A percentile compares a stretch with the other conserved stretches of the same genome.
These are phyloP conservation scores for Nakaseomyces delphensis DNA, from an alignment of 1,139 yeast species.

Conservation along the genomic window DNA sequence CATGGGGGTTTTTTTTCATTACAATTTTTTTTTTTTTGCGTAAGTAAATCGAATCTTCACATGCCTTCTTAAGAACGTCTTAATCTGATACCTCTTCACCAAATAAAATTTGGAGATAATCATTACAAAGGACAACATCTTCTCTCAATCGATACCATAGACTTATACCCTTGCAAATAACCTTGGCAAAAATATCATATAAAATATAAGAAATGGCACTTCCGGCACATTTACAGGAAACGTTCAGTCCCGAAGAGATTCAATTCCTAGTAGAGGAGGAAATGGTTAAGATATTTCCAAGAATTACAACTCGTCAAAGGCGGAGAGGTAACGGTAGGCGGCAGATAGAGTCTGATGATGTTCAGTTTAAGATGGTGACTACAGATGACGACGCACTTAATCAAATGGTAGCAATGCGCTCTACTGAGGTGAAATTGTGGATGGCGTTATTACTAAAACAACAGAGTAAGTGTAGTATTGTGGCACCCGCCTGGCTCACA, in stretches of 20 bases:
- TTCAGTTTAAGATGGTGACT: constrained; percentile 23
- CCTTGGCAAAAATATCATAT: not conserved
- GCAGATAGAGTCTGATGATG: not conserved
- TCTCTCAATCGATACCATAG: too few species aligned
- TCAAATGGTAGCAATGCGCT: constrained; percentile 51
- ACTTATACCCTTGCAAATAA: not conserved
- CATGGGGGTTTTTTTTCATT: too few species aligned
- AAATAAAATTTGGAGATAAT: too few species aligned
- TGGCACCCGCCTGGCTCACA: constrained; percentile 84
- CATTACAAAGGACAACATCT: too few species aligned
- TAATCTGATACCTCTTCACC: too few species aligned
- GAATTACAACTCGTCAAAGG: constrained; percentile 27
- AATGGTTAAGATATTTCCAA: constrained; percentile 59
- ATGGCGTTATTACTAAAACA: constrained; percentile 72
- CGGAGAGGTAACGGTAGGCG: constrained; percentile 11
- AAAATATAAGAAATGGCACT: constrained; percentile 44
- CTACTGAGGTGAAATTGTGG: constrained; percentile 78
- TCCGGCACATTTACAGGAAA: constrained; percentile 46
- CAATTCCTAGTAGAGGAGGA: constrained; percentile 82
- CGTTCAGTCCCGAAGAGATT: constrained; percentile 69
- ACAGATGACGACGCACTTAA: constrained; percentile 41
- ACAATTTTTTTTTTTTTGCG: too few species aligned
- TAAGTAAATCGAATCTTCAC: too few species aligned
- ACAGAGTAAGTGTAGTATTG: constrained; percentile 77
- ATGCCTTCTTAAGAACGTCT: too few species aligned